Evolutionary conservation across 768 basidiomycete genomes (phyloP).

Genomic region (Boletellus emodensis): DNA sequence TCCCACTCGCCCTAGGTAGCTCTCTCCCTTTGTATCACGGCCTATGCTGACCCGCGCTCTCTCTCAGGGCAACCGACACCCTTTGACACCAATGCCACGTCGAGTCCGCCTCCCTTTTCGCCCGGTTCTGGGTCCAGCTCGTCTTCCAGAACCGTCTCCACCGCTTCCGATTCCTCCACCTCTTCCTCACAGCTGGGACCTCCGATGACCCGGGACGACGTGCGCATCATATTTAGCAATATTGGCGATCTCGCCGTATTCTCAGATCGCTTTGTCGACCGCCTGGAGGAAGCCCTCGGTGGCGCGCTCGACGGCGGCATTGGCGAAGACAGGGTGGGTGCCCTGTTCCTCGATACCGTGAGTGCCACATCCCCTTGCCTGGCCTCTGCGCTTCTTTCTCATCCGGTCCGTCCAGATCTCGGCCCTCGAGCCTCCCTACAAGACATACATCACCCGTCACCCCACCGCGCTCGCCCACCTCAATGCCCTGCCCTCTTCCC

Average conservation of each 20-base stretch:
- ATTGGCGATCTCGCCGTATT: slow-evolving; percentile 71
- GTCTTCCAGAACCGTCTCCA: slow-evolving; percentile 38
- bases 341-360: slow-evolving; percentile 66
- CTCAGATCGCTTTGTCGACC: slow-evolving; percentile 60
- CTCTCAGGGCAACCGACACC: slow-evolving; percentile 39
- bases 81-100: slow-evolving; percentile 28
- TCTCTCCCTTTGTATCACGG: slow-evolving; percentile 13
- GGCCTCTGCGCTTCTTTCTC: not conserved
- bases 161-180: slow-evolving; percentile 48
- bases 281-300: slow-evolving; percentile 65
- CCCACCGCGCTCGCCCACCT: slow-evolving; percentile 71
- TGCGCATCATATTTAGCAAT: slow-evolving; percentile 71
- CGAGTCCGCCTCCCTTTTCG: slow-evolving; percentile 25
- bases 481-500: slow-evolving; percentile 37
- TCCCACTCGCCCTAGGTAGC: slow-evolving; percentile 73
- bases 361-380: slow-evolving; percentile 27
- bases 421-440: slow-evolving; percentile 67
- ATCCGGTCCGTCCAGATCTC: slow-evolving; percentile 47
- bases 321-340: slow-evolving; percentile 69
- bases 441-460: slow-evolving; percentile 77
- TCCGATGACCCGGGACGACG: slow-evolving; percentile 71
- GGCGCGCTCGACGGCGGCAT: slow-evolving; percentile 55
- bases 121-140: slow-evolving; percentile 36
- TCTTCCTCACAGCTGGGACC: slow-evolving; percentile 47
- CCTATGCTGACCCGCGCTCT: slow-evolving; percentile 10